phyloP scores from a whole-genome alignment of 2,329 filamentous ascomycete species.

The Dendryphion nanum region DNA sequence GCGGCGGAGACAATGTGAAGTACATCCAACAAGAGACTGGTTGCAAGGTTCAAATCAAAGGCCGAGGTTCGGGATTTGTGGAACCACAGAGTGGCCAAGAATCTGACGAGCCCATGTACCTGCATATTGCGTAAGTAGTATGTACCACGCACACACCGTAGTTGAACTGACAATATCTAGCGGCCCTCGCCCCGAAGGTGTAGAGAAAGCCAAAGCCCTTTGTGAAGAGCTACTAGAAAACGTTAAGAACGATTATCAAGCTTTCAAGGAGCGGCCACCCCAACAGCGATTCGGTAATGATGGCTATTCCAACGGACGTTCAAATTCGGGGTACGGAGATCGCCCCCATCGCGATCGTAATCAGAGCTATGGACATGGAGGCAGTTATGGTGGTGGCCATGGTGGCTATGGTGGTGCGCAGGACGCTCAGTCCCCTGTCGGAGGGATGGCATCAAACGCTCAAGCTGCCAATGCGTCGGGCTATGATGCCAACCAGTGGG shows the following conservation, averaged over 20 bases:
- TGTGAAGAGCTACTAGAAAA: conserved; percentile 85
- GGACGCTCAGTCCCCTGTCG: conserved; percentile 30
- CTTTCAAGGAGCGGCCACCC: conserved; percentile 72
- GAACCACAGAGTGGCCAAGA: conserved; percentile 85
- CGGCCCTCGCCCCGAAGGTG: conserved; percentile 82
- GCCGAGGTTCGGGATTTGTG: conserved; percentile 89
- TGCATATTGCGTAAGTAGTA: conserved; percentile 80
- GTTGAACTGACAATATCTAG: conserved; percentile 45
- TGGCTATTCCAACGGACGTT: conserved; percentile 32
- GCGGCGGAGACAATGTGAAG: conserved; percentile 93
- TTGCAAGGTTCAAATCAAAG: conserved; percentile 97
- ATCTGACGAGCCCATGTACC: conserved; percentile 93
- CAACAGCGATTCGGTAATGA: conserved; percentile 45
- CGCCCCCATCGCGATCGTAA: conserved; percentile 26
- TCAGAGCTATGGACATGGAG: conserved; percentile 41
- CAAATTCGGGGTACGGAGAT: neutral
- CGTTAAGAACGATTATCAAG: conserved; percentile 83
- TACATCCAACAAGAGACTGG: conserved; percentile 95
- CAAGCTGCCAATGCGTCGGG: conserved; percentile 65
- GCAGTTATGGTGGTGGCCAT: conserved; percentile 32
- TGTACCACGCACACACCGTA: neutral
- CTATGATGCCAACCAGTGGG: conserved; percentile 80
- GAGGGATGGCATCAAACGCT: conserved; percentile 42
- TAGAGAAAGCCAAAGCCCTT: conserved; percentile 81
- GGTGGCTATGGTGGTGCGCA: conserved; percentile 28